Base-by-base conservation (phyloP, 164 flowering plant genomes). In the Kingdonia uniflora region DNA sequence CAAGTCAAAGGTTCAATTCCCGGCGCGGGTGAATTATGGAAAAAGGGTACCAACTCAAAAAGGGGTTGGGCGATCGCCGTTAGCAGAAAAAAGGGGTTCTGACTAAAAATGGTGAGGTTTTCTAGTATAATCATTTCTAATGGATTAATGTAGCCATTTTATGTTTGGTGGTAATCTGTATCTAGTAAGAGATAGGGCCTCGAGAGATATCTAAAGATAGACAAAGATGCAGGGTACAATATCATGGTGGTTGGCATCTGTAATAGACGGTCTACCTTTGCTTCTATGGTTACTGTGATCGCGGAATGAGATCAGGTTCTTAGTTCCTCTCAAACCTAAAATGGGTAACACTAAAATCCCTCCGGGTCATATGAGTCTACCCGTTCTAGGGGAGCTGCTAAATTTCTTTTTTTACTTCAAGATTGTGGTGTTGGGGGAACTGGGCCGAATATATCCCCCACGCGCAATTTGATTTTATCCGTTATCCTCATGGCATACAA, bases 351-450 rank as follows among this genome's bases (percentile, higher is more conserved):
- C 19, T 19, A 44, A 44, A 17, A 19, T 79, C 20, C 80, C 80
- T 12, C 78, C 78, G 0, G 81, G 81, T 5, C 55, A 55, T 62
- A 71, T 77, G 78, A 81, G 80, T 10, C 16, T 77, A 8, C 76
- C 78, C 0, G 51, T 66, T 51, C 3, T 75, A 0, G 82, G 85
- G 4, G 85, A 80, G 48, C 64, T 71, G 71, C 29, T 71, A 26
- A 55, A 49, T 2, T 74, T 77, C 58, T 66, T 77, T 21, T 75
- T 79, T 79, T 75, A 76, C 61, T 80, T 80, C 71, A 80, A 74
- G 54, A 1, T 77, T 43, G 45, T 67, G n/a, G n/a, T n/a, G n/a
- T n/a, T n/a, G n/a, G n/a, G n/a, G n/a, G n/a, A n/a, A n/a, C n/a
- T n/a, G n/a, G n/a, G n/a, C n/a, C n/a, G n/a, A n/a, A n/a, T n/a